Base-by-base conservation (phyloP, 345 rosid genomes). In the Geranium rotundifolium region DNA sequence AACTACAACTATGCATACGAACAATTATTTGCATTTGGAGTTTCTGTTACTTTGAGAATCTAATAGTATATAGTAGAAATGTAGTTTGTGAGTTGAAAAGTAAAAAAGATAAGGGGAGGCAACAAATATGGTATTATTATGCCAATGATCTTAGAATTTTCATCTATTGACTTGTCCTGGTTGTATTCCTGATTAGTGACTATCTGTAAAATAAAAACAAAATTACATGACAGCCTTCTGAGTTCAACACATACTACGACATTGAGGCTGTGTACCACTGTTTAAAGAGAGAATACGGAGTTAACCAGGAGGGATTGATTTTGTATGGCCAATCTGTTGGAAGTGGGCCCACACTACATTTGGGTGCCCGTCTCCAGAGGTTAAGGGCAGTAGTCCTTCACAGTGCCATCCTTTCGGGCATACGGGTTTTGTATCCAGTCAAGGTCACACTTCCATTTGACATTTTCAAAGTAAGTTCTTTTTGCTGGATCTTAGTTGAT, bases 241-340 rank as follows among this genome's bases (percentile, higher is more conserved):
- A 93, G 70, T 70, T 88, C 78, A 93, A 93, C 80, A 90, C 99
- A 18, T 93, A 93, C 69, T 66, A 88, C 41, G 99, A 93, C 78
- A 88, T 93, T 46, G 99, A 93, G 63, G 92, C 99, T 5, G 85
- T 84, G 52, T 86, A 90, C 77, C 79, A 75, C 66, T 93, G 97
- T 68, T 78, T 90, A 82, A 84, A 79, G 75, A 79, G 69, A 62
- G 90, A 86, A 29, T 88, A 90, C 65, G 86, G 75, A 19, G 61
- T 90, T 13, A 84, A 79, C 63, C 90, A 85, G 66, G 97, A 93
- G 71, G 97, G 90, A 46, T 64, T 93, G 71, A 93, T 90, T 54
- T 56, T 93, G 27, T 93, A 93, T 7, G 99, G 99, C 4, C 99
- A 93, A 66, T 93, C 99, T 17, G 99, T 93, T 57, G 99, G 99